Evolutionary conservation across 2,329 filamentous ascomycete species (phyloP).

Genomic region (Aureobasidium leucospermi): DNA sequence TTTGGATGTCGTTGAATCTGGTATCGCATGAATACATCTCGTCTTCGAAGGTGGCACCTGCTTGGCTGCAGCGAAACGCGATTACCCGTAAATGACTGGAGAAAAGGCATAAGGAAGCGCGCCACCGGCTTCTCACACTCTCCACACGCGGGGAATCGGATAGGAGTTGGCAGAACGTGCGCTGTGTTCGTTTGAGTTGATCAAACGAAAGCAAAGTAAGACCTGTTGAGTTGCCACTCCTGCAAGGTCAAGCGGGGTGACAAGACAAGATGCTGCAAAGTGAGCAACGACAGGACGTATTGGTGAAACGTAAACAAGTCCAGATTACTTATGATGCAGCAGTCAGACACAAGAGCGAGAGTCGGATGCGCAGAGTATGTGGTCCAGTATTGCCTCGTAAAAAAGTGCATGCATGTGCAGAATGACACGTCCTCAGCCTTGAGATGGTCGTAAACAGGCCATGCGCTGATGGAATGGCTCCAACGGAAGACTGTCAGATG

Average conservation of each 20-base stretch:
- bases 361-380: background rate
- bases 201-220: slow-evolving; percentile 6
- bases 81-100: slow-evolving; percentile 2
- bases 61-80: slow-evolving; percentile 7
- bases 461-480: background rate
- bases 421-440: slow-evolving; percentile 5
- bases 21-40: slow-evolving; percentile 9
- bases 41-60: background rate
- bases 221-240: slow-evolving; percentile 3
- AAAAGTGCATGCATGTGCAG: slow-evolving; percentile 11
- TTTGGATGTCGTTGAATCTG: slow-evolving; percentile 8
- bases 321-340: background rate
- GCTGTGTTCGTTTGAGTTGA: slow-evolving; percentile 4
- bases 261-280: background rate
- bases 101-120: background rate
- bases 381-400: slow-evolving; percentile 3
- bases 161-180: slow-evolving; percentile 2
- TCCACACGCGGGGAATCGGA: slow-evolving; percentile 1
- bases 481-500: background rate
- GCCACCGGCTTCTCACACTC: background rate
- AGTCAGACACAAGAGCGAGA: slow-evolving; percentile 4
- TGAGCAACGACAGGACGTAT: background rate
- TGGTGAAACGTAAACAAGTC: background rate
- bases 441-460: background rate
- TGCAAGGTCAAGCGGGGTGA: slow-evolving; percentile 3